Base-by-base conservation (phyloP, 495 filamentous ascomycete genomes). In the Hamigera avellanea region DNA sequence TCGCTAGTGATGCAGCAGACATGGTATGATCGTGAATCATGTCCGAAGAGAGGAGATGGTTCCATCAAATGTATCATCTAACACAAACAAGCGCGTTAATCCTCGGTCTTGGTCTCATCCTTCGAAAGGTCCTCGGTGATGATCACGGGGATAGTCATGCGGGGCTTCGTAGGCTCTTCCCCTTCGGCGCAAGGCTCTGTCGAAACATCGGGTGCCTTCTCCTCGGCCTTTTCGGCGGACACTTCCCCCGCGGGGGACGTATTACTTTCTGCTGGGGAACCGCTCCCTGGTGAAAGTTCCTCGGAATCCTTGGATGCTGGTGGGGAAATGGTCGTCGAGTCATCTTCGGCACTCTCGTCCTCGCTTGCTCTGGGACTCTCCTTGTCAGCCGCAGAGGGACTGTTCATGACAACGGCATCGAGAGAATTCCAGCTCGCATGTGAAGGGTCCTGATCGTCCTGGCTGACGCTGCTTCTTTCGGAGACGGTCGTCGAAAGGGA, bases 401-500 rank as follows among this genome's bases (percentile, higher is more conserved):
- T 53, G 29, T 37, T 59, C 40, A 44, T 62, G 26, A 52, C 32
- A 0, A 55, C 49, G 0, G 54, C 43, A 25, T 59, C 57, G 3
- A 55, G 48, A 0, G 56, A 53, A 19, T 56, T 43, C 10, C 38
- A 52, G 17, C 45, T 47, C 1, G 49, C 49, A 32, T 36, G 51
- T 1, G 53, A 23, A 2, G 56, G 47, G 26, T 53, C 55, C 3
- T 45, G 41, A 1, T 61, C 56, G 19, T 61, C 56, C 13, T 58
- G 45, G 32, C 53, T 62, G 13, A 56, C 25, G 31, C 59, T 67
- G 36, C 57, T 65, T 7, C 49, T 53, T 31, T 59, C 66, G 32
- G 54, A 74, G 44, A 41, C 67, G 28, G 47, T 72, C 59, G 8
- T 70, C 57, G 37, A 76, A 53, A 56, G 72, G 54, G 56, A 82